Evolutionary conservation across 1,139 yeast genomes (phyloP), one percentile per base, ranked within the genome.

Genomic region (Yamadazyma trypodendri): DNA sequence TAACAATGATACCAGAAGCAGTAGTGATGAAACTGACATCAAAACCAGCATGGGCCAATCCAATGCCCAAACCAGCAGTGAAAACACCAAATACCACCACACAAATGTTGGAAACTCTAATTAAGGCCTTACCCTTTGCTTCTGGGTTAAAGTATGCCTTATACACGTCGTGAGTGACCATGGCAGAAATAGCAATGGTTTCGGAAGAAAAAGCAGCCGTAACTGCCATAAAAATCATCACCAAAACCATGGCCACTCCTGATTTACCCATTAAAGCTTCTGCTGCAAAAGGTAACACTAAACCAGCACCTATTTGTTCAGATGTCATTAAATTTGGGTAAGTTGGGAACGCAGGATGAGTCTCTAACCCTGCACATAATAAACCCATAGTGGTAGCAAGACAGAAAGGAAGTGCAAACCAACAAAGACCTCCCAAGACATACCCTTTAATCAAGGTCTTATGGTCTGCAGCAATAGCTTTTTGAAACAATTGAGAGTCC

Each of bases 401-500:
- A 22, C 65, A 60, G 45, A 62, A 61, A 11, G 75, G 75, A 34
- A 68, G 58, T 3, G 61, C 52, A 36, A 61, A 52, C 75, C 75
- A 68, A 36, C 65, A 58, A 11, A 66, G 33, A n/a, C 69, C 72
- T 25, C 75, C 75, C 11, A 60, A 29, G 17, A 63, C 44, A 43
- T 68, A 68, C 12, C 71, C 72, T 32, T 43, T 40, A 39, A 65
- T 49, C 10, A 61, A 63, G 42, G 62, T 52, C 13, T 53, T 53
- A 10, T 69, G 61, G 18, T 60, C 56, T 4, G 73, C 62, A 36
- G 74, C 73, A 46, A 70, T 64, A 6, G 75, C 72, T 47, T 66
- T 66, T 45, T 65, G 70, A 8, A 61, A 63, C 45, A 65, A 65
- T 14, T 64, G 60, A 7, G 70, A 65, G 41, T 67, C 74, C 38